phyloP scores from a whole-genome alignment of 345 rosid genomes.

The Barbarea vulgaris region DNA sequence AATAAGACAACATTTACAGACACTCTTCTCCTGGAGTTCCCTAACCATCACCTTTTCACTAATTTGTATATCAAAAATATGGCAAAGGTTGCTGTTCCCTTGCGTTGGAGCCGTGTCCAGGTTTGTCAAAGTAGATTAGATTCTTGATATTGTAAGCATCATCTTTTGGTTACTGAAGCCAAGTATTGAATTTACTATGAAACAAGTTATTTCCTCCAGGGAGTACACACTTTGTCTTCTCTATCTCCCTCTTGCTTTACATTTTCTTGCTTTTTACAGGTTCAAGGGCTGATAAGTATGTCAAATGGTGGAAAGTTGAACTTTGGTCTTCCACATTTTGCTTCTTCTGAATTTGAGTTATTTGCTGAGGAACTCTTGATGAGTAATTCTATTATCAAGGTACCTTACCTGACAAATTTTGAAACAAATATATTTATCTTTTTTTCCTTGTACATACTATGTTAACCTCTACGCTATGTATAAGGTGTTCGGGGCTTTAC shows the following conservation, averaged over 20 bases:
- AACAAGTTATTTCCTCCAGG: constrained; percentile 2
- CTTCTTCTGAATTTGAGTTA: constrained; percentile 89
- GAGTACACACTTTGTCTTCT: not conserved
- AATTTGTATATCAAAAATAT: constrained; percentile 75
- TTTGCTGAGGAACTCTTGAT: constrained; percentile 90
- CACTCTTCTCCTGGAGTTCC: constrained; percentile 89
- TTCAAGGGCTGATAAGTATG: constrained; percentile 87
- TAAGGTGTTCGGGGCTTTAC: constrained; percentile 95
- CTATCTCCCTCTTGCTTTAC: not conserved
- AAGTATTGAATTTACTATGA: not conserved
- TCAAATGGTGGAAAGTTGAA: constrained; percentile 68
- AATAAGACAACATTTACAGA: constrained; percentile 80
- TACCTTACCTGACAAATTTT: constrained; percentile 38
- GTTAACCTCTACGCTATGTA: constrained; percentile 26
- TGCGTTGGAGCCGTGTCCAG: constrained; percentile 99
- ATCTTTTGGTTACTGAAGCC: not conserved
- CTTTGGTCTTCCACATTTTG: constrained; percentile 86
- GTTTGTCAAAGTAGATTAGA: constrained; percentile 47
- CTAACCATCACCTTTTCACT: constrained; percentile 87
- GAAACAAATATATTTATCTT: not conserved
- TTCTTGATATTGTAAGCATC: constrained; percentile 8
- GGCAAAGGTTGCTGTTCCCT: constrained; percentile 91
- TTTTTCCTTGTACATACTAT: not conserved
- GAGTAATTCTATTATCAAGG: constrained; percentile 88
- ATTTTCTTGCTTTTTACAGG: constrained; percentile 46